Evolutionary conservation across 805 yeast species (phyloP).

Genomic region (Saccharomycopsis babjevae): DNA sequence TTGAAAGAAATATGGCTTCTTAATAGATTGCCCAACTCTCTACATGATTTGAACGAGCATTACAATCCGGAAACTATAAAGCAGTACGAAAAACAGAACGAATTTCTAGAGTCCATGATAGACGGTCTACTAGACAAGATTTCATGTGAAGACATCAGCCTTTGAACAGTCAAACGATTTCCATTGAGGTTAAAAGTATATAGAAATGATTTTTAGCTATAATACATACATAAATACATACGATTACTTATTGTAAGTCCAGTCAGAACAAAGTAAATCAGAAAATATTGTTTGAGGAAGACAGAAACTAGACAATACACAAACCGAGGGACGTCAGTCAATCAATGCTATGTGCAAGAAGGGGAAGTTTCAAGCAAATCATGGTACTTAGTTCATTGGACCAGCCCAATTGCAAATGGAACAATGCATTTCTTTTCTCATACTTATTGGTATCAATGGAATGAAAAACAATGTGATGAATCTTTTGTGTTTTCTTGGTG

Average conservation of each 20-base stretch:
- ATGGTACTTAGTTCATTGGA: slow-evolving; percentile 21
- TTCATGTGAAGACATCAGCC: slow-evolving; percentile 1
- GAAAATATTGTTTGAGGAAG: background rate
- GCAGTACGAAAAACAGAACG: slow-evolving; percentile 14
- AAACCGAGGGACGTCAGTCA: background rate
- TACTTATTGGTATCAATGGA: slow-evolving; percentile 44
- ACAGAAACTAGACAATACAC: background rate
- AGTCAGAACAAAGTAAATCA: background rate
- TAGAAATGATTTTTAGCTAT: background rate
- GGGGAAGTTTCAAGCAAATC: background rate
- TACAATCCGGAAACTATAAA: slow-evolving; percentile 12
- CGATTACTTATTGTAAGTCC: background rate
- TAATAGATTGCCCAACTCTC: slow-evolving; percentile 14
- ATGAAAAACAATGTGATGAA: slow-evolving; percentile 45
- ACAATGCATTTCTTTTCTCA: slow-evolving; percentile 42
- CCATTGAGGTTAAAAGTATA: background rate
- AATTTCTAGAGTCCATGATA: slow-evolving; percentile 9
- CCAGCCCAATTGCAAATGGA: slow-evolving; percentile 41
- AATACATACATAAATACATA: background rate
- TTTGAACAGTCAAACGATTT: background rate
- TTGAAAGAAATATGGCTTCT: slow-evolving; percentile 17
- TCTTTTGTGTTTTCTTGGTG: slow-evolving; percentile 42
- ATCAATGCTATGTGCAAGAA: background rate
- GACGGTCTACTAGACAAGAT: slow-evolving; percentile 13
- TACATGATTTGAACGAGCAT: slow-evolving; percentile 11